Conservation (phyloP, 2,329 filamentous ascomycete species). For the Lizonia empirigonia region DNA sequence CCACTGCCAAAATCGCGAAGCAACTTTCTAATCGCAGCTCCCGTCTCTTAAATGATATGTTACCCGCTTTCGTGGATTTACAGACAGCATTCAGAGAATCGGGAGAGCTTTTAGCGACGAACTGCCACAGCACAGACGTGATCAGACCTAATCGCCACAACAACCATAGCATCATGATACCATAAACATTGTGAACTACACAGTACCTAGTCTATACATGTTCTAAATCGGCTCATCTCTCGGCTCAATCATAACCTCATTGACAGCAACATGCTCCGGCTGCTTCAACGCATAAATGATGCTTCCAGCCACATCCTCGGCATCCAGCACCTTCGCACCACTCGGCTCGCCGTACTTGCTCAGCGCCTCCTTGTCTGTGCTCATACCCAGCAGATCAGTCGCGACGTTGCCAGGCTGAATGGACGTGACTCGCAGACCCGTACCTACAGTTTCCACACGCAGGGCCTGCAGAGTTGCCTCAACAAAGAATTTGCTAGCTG, state of each 20-base stretch:
- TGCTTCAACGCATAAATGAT: constrained; percentile 78
- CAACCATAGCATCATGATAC: too few species aligned
- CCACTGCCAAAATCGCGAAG: too few species aligned
- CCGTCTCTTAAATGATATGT: too few species aligned
- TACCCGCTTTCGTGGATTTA: constrained; percentile 14
- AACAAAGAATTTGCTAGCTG: constrained; percentile 83
- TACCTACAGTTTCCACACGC: constrained; percentile 75
- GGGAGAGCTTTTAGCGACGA: constrained; percentile 21
- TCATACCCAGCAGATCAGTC: constrained; percentile 75
- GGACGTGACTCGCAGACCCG: constrained; percentile 72
- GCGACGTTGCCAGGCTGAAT: constrained; percentile 79
- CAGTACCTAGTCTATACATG: background rate
- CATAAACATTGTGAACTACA: background rate
- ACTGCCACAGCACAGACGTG: constrained; percentile 9
- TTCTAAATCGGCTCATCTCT: constrained; percentile 45
- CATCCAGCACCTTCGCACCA: constrained; percentile 75
- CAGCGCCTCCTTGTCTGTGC: constrained; percentile 75
- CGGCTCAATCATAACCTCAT: constrained; percentile 72
- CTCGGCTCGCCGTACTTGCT: constrained; percentile 79
- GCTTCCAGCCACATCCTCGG: constrained; percentile 72
- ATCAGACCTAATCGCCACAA: background rate
- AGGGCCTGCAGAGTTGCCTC: constrained; percentile 78
- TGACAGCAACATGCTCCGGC: constrained; percentile 76
- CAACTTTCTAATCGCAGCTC: too few species aligned
- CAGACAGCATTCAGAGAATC: constrained; percentile 19